These are phyloP conservation scores for Hyphopichia homilentoma DNA, from an alignment of 805 yeast species.

Conservation along the genomic window DNA sequence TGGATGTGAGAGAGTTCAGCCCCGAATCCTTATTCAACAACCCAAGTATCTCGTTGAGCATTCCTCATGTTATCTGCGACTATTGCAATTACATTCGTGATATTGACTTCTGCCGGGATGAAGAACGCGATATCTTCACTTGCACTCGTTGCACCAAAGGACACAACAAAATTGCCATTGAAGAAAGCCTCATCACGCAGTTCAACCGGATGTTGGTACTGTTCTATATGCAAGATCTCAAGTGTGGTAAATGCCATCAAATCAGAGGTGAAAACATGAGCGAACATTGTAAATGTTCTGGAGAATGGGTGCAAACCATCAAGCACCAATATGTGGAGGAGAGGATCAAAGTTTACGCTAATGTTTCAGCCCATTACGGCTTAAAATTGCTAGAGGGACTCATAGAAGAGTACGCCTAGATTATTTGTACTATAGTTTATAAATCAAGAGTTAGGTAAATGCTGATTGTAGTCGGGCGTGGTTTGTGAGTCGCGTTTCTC, in stretches of 20 bases:
- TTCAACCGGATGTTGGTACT: constrained; percentile 51
- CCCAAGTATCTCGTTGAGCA: constrained; percentile 66
- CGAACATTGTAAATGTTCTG: constrained; percentile 82
- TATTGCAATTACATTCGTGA: constrained; percentile 73
- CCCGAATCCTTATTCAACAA: constrained; percentile 66
- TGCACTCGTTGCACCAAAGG: constrained; percentile 66
- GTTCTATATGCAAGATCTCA: constrained; percentile 75
- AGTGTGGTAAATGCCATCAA: constrained; percentile 72
- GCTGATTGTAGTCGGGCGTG: too few relatives aligned
- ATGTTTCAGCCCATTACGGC: constrained; percentile 58
- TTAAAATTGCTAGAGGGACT: constrained; percentile 49
- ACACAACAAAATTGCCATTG: constrained; percentile 66
- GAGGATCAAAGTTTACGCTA: constrained; percentile 47
- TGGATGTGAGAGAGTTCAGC: constrained; percentile 84
- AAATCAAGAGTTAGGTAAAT: neutral
- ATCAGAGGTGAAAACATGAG: constrained; percentile 68
- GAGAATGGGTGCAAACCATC: constrained; percentile 67
- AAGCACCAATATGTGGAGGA: constrained; percentile 40
- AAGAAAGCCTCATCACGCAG: constrained; percentile 73
- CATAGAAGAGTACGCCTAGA: constrained; percentile 19
- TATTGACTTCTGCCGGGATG: constrained; percentile 78
- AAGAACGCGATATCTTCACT: constrained; percentile 47
- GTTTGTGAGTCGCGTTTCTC: too few relatives aligned
- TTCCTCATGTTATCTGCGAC: constrained; percentile 72
- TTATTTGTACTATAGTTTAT: neutral